Evolutionary conservation across 805 yeast genomes (phyloP), one percentile per base, ranked within the genome.

Genomic region (Torulaspora delbrueckii): DNA sequence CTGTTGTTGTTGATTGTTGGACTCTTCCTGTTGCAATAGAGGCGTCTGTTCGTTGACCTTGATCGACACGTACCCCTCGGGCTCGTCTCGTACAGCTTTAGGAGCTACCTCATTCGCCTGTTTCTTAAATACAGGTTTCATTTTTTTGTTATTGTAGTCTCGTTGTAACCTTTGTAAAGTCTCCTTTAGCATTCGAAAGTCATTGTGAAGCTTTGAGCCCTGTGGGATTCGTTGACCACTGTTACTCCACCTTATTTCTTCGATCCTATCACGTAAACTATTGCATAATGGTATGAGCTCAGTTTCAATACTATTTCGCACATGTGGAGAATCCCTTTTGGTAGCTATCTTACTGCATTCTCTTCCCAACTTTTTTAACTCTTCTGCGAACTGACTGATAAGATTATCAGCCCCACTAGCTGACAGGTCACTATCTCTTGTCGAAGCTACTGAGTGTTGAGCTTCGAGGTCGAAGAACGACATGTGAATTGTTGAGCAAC

Each of bases 141-240:
- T 7, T 25, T 75, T 72, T 53, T 73, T 74, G 39, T 76, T 84
- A 16, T 69, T 67, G 51, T 81, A 82, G 6, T 68, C 60, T 25
- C 77, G 63, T 50, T 73, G 68, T 9, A 76, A 54, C 18, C 58
- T 51, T 25, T 61, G 72, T 62, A 68, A 79, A 58, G 65, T 74
- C 36, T 66, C 66, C 50, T 75, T 73, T 16, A 84, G 70, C 14
- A 71, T 74, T 25, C 69, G 69, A 54, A 78, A 80, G 60, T 86
- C 91, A 18, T 69, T 70, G 12, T 70, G 67, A 14, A 86, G 62
- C 46, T 84, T 74, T 16, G 52, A 48, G 4, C 51, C 48, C 16
- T 46, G 42, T 8, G 50, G 46, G 32, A 44, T 40, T 9, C 49
- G 27, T 16, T 46, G 50, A 28, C 33, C 36, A 13, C 23, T 26